Conservation (phyloP, 108 stramenopile genomes). For the Aurantiochytrium sp. region DNA sequence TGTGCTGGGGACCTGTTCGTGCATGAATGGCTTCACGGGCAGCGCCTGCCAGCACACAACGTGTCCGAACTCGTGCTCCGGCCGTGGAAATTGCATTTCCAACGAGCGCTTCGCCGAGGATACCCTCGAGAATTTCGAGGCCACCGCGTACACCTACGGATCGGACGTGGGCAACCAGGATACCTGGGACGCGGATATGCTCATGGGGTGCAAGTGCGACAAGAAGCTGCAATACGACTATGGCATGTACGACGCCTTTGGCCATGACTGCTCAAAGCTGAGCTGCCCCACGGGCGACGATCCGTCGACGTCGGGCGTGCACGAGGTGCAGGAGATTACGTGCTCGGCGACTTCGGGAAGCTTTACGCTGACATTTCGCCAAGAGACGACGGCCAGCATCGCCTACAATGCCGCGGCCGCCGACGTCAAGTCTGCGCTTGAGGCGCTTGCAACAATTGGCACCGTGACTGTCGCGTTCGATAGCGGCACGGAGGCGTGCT, state of each 20-base stretch:
- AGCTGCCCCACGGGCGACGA: conserved; percentile 53
- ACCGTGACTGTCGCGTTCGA: conserved; percentile 36
- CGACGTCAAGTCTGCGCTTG: conserved; percentile 53
- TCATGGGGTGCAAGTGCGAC: conserved; percentile 55
- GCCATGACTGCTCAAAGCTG: conserved; percentile 48
- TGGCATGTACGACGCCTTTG: conserved; percentile 34
- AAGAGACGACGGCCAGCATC: conserved; percentile 56
- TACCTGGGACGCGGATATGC: conserved; percentile 52
- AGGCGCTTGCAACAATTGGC: conserved; percentile 51
- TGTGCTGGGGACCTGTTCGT: conserved; percentile 46
- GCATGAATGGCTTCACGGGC: conserved; percentile 47
- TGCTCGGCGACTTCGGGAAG: conserved; percentile 65
- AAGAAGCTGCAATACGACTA: conserved; percentile 21
- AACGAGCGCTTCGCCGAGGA: conserved; percentile 58
- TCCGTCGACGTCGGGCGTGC: conserved; percentile 42
- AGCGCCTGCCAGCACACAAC: conserved; percentile 58
- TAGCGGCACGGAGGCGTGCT: conserved; percentile 42
- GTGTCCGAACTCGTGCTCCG: conserved; percentile 57
- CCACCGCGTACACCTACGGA: conserved; percentile 57
- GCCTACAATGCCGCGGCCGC: conserved; percentile 58
- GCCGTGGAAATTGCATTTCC: conserved; percentile 68
- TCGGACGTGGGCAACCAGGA: conserved; percentile 40
- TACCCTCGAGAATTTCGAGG: conserved; percentile 56
- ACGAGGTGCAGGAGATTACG: conserved; percentile 61
- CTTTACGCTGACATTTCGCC: conserved; percentile 63